phyloP scores from a whole-genome alignment of 352 stramenopile genomes.

The Globisporangium echinulatum region DNA sequence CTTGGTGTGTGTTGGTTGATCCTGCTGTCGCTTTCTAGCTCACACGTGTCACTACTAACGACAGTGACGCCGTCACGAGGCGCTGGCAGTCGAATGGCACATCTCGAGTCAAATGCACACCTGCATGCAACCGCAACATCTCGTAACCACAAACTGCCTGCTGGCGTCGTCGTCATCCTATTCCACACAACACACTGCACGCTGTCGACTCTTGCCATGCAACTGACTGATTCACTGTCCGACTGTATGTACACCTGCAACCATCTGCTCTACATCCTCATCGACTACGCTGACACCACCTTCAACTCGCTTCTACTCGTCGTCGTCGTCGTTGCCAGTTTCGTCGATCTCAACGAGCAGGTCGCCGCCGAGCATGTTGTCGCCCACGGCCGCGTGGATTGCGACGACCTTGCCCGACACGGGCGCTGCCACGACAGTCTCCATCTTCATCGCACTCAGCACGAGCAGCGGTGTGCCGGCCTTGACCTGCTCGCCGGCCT shows the following conservation, averaged over 20 bases:
- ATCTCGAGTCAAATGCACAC: too few relatives aligned
- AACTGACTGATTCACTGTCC: too few relatives aligned
- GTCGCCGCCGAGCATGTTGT: conserved; percentile 93
- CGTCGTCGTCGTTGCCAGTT: conserved; percentile 45
- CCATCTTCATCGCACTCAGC: conserved; percentile 99
- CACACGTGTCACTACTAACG: too few relatives aligned
- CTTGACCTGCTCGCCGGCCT: conserved; percentile 90
- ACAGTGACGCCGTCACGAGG: too few relatives aligned
- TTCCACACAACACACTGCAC: neutral
- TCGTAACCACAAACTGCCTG: too few relatives aligned
- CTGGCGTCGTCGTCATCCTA: neutral
- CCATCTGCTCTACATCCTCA: too few relatives aligned
- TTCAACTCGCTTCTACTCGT: conserved; percentile 3
- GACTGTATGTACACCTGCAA: too few relatives aligned
- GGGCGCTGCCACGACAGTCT: conserved; percentile 92
- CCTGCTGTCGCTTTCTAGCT: too few relatives aligned
- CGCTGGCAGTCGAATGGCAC: too few relatives aligned
- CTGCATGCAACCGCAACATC: too few relatives aligned
- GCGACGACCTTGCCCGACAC: conserved; percentile 87
- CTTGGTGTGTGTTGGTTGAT: too few relatives aligned
- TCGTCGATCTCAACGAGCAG: conserved; percentile 95
- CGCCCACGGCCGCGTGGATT: conserved; percentile 89
- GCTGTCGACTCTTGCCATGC: too few relatives aligned
- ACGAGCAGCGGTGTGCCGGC: conserved; percentile 90
- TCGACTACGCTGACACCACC: neutral